Evolutionary conservation across 2,329 filamentous ascomycete species (phyloP).

Genomic region (Clonostachys solani): DNA sequence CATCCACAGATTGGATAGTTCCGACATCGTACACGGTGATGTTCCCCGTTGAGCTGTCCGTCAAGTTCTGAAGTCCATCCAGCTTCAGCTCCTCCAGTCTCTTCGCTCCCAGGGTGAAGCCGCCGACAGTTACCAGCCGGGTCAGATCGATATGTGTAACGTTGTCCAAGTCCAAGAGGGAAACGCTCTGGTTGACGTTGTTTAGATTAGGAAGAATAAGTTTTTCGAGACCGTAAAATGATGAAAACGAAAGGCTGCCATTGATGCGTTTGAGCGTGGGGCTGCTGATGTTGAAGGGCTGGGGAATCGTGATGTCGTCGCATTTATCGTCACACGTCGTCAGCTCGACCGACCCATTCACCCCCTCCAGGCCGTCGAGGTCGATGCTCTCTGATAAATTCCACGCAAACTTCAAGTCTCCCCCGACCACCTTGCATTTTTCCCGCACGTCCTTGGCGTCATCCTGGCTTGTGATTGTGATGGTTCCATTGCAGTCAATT

Average conservation of each 20-base stretch:
- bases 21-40: background rate
- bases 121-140: background rate
- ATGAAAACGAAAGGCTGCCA: background rate
- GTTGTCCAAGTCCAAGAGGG: background rate
- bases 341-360: background rate
- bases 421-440: background rate
- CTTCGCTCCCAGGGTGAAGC: background rate
- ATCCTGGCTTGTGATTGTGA: background rate
- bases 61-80: background rate
- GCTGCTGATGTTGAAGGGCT: background rate
- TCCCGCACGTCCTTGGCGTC: background rate
- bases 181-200: background rate
- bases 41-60: background rate
- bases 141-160: background rate
- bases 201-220: background rate
- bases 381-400: background rate
- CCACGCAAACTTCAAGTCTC: background rate
- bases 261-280: background rate
- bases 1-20: background rate
- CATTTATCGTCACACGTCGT: background rate
- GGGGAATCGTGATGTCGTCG: background rate
- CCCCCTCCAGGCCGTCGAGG: background rate
- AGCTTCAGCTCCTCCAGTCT: background rate
- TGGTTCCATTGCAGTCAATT: background rate
- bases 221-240: background rate